Evolutionary conservation across 495 filamentous ascomycete genomes (phyloP).

Genomic region (Hyaloscypha hepaticicola): DNA sequence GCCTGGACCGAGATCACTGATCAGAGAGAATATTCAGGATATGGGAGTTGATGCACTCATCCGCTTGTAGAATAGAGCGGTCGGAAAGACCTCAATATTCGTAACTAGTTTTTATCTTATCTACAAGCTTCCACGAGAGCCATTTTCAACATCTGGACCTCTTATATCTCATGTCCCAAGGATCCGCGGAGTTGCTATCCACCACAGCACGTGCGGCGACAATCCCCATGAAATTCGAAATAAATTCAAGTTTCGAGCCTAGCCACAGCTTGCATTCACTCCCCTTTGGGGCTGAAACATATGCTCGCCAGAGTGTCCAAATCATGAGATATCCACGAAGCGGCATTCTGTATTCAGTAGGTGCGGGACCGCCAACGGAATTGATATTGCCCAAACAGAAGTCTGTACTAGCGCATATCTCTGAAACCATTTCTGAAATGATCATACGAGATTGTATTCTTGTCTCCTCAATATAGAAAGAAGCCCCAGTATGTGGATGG

Average conservation of each 20-base stretch:
- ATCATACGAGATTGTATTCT: not conserved
- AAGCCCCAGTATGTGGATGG: not conserved
- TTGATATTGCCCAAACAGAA: slow-evolving; percentile 5
- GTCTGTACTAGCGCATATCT: slow-evolving; percentile 2
- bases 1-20: too few relatives aligned
- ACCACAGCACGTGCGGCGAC: not conserved
- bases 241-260: not conserved
- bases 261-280: not conserved
- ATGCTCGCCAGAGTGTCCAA: not conserved
- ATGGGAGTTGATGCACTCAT: too few relatives aligned
- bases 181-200: not conserved
- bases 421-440: slow-evolving; percentile 1
- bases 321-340: slow-evolving; percentile 4
- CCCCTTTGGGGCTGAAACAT: not conserved
- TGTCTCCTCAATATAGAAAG: not conserved
- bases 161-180: not conserved
- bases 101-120: too few relatives aligned
- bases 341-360: not conserved
- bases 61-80: too few relatives aligned
- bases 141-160: not conserved
- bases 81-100: too few relatives aligned
- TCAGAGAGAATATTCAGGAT: too few relatives aligned
- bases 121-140: too few relatives aligned
- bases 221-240: slow-evolving; percentile 2
- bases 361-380: not conserved